Conservation (phyloP, 768 basidiomycete genomes). For the Phanerochaete sordida region DNA sequence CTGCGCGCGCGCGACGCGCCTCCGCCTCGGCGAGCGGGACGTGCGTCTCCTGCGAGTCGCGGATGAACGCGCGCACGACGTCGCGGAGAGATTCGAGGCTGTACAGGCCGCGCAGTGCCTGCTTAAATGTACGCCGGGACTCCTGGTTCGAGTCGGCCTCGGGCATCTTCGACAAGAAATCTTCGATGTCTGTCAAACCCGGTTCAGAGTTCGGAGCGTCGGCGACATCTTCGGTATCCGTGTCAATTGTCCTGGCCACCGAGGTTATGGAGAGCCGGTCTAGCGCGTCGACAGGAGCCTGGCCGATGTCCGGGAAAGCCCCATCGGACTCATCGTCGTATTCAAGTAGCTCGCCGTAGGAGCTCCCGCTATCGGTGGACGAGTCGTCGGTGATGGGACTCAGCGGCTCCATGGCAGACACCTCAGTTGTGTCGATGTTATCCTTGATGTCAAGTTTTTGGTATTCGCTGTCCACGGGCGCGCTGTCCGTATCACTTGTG, state of each 20-base stretch:
- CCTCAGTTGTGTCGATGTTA: background rate
- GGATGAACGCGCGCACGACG: background rate
- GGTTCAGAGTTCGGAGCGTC: background rate
- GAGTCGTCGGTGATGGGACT: background rate
- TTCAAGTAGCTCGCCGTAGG: background rate
- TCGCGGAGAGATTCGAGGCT: background rate
- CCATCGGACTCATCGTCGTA: too few species aligned
- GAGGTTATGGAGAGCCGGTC: background rate
- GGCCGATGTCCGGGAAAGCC: background rate
- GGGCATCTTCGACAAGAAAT: background rate
- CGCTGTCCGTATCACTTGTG: background rate
- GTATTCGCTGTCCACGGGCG: background rate
- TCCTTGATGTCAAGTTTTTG: background rate
- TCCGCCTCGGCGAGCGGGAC: background rate
- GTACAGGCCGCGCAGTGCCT: background rate
- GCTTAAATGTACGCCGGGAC: background rate
- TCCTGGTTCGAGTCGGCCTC: background rate
- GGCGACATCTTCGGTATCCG: background rate
- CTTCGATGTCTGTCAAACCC: background rate
- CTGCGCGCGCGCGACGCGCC: background rate
- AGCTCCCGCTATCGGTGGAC: background rate
- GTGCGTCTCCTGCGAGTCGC: background rate
- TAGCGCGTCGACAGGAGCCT: background rate
- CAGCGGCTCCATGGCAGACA: background rate
- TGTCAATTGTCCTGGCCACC: background rate